Evolutionary conservation across 2,329 filamentous ascomycete genomes (phyloP).

Genomic region (Claviceps lovelessii): DNA sequence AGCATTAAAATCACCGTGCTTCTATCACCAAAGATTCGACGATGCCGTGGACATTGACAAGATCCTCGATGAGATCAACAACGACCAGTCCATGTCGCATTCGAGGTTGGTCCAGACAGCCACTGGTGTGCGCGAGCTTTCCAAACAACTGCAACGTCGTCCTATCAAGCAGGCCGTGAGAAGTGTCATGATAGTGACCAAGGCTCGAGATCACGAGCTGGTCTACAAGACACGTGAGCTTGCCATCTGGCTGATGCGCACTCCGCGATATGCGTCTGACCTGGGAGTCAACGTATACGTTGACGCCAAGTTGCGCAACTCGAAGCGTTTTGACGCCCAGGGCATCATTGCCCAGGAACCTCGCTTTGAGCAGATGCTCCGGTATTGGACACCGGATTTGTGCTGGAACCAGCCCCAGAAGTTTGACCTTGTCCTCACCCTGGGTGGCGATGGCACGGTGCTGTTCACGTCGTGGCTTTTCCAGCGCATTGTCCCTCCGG

Average conservation of each 20-base stretch:
- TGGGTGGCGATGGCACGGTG: conserved; percentile 76
- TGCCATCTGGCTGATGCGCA: conserved; percentile 73
- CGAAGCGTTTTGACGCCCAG: conserved; percentile 71
- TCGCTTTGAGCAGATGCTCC: conserved; percentile 69
- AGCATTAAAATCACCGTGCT: conserved; percentile 76
- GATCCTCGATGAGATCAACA: conserved; percentile 86
- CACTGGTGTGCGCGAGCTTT: conserved; percentile 86
- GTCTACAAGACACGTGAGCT: conserved; percentile 81
- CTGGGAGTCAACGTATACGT: conserved; percentile 95
- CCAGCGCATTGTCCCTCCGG: conserved; percentile 73
- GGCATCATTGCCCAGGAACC: conserved; percentile 59
- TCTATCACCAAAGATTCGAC: conserved; percentile 94
- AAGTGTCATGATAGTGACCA: conserved; percentile 97
- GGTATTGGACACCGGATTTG: conserved; percentile 91
- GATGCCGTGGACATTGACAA: conserved; percentile 90
- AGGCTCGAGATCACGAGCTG: conserved; percentile 86
- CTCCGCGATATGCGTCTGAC: conserved; percentile 76
- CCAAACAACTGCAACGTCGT: conserved; percentile 81
- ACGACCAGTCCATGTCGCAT: conserved; percentile 81
- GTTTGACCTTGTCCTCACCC: conserved; percentile 84
- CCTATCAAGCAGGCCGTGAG: conserved; percentile 84
- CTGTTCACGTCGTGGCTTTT: conserved; percentile 88
- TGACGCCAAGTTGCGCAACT: conserved; percentile 82
- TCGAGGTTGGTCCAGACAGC: conserved; percentile 90
- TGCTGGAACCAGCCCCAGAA: conserved; percentile 90